These are phyloP conservation scores for Cladosporium sp. DNA, from an alignment of 2,329 filamentous ascomycete genomes.

Conservation along the genomic window DNA sequence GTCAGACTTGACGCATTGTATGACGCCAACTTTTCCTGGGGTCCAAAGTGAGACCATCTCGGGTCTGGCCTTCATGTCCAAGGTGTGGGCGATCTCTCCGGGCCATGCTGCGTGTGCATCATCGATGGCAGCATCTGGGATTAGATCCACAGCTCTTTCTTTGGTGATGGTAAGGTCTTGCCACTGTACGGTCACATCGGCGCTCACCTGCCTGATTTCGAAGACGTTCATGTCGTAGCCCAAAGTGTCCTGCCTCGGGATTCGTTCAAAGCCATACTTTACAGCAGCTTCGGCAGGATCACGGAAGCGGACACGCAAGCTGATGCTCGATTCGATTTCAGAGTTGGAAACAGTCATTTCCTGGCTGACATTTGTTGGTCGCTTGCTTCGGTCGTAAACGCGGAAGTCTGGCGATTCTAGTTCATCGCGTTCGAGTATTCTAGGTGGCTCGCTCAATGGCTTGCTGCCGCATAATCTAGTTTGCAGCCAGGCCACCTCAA, in stretches of 20 bases:
- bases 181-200: conserved; percentile 58
- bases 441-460: conserved; percentile 29
- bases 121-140: conserved; percentile 53
- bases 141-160: conserved; percentile 47
- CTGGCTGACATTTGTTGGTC: conserved; percentile 9
- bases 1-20: conserved; percentile 56
- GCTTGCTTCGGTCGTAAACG: conserved; percentile 42
- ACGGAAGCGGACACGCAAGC: conserved; percentile 53
- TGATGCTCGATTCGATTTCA: conserved; percentile 34
- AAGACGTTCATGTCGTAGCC: conserved; percentile 62
- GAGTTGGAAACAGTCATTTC: conserved; percentile 34
- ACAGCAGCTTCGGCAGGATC: conserved; percentile 51
- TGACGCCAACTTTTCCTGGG: conserved; percentile 55
- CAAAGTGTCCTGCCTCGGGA: conserved; percentile 49
- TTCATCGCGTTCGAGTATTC: conserved; percentile 36
- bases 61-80: conserved; percentile 25
- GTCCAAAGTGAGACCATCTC: conserved; percentile 21
- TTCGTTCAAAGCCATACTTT: conserved; percentile 53
- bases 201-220: conserved; percentile 50
- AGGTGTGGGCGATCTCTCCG: conserved; percentile 48
- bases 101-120: conserved; percentile 60
- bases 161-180: conserved; percentile 56
- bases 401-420: conserved; percentile 45
- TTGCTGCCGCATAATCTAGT: conserved; percentile 33
- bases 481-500: conserved; percentile 56